Conservation (phyloP, 805 yeast genomes). For the Saccharomycopsis sp. region DNA sequence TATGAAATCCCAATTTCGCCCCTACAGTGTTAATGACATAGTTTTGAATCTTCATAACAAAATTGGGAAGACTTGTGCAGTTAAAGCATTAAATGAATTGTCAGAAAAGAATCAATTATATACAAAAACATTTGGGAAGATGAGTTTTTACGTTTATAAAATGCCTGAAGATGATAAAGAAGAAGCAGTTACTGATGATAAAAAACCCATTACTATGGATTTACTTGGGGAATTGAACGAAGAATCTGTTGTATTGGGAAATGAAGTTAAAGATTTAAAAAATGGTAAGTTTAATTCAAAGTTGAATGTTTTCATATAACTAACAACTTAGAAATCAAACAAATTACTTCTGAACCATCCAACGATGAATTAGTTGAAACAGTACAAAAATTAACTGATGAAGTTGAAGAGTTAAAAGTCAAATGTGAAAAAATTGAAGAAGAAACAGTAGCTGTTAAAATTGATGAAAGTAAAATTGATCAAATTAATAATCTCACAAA, state of each 20-base stretch:
- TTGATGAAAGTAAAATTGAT: background rate
- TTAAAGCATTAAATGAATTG: constrained; percentile 29
- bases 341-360: background rate
- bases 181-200: background rate
- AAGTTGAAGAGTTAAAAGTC: background rate
- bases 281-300: background rate
- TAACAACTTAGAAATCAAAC: background rate
- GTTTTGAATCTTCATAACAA: constrained; percentile 34
- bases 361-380: background rate
- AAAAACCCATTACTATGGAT: constrained; percentile 1
- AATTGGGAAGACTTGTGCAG: constrained; percentile 26
- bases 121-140: constrained; percentile 35
- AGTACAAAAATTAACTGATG: background rate
- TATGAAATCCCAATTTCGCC: constrained; percentile 34
- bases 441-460: background rate
- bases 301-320: background rate
- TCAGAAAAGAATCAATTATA: constrained; percentile 26
- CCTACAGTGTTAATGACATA: constrained; percentile 38
- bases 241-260: background rate
- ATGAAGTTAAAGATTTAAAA: background rate
- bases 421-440: background rate
- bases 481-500: background rate
- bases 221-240: background rate
- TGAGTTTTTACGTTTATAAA: constrained; percentile 28
- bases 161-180: background rate